Evolutionary conservation across 2,329 filamentous ascomycete species (phyloP), one percentile per base, ranked within the genome.

Genomic region (Sodiomyces alkalinus): DNA sequence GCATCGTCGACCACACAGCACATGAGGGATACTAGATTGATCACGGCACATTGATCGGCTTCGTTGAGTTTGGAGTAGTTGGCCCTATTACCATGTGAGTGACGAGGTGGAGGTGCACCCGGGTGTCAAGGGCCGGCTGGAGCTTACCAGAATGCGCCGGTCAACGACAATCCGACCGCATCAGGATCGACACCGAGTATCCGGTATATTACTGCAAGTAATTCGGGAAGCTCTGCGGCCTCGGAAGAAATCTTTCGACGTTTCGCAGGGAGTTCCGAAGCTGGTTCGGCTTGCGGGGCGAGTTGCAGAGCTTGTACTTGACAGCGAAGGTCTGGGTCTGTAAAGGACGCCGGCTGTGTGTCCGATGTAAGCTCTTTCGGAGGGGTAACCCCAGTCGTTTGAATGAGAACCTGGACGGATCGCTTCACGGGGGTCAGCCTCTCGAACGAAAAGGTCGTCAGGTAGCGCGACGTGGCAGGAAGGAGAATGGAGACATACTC

Each of bases 21-120:
- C 26, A 72, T 46, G 27, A 59, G 60, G 3, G 72, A 68, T 10
- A 83, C 43, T 8, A 63, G 45, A 20, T 68, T 53, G 22, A 80
- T 51, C 7, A 62, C 49, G 19, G 57, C 55, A 38, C 62, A 69
- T 41, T 68, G 64, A 15, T 61, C 52, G 6, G 50, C 33, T 33
- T 72, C 64, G 11, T 56, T 39, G 4, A 71, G 47, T 10, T 48
- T 43, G 9, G 55, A 40, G 41, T 73, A 73, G 14, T 43, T 39
- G 15, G 42, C 39, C 19, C 55, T 62, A 29, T 3, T 9, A 6
- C 7, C 5, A 7, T n/a, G 21, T 29, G 7, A 29, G 27, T 13
- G 17, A 7, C 7, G n/a, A 17, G 15, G 14, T n/a, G 11, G n/a
- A n/a, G 10, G 16, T 26, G 10, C 13, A 10, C 6, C n/a, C 9